phyloP scores from a whole-genome alignment of 257 asterid genomes.

The Lycium barbarum region DNA sequence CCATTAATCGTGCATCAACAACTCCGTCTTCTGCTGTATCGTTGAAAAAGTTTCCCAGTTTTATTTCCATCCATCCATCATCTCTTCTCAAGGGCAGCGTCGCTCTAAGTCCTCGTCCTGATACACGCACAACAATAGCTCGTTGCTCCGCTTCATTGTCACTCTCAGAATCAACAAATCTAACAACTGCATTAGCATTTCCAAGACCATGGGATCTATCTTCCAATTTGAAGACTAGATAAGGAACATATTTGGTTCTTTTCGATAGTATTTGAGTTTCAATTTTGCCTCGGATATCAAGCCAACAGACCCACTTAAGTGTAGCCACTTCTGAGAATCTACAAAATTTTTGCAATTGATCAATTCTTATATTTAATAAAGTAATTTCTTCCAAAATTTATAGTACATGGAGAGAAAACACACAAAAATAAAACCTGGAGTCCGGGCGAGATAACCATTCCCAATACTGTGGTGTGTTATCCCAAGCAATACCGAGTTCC shows the following conservation, averaged over 20 bases:
- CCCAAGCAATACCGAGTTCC: constrained; percentile 60
- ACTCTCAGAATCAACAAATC: constrained; percentile 33
- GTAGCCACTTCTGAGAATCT: no score
- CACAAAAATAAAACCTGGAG: not conserved
- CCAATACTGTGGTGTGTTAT: constrained; percentile 16
- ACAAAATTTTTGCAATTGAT: no score
- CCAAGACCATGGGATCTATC: constrained; percentile 49
- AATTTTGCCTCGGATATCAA: no score
- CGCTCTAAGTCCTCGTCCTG: not conserved
- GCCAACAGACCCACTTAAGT: no score
- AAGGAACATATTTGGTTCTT: no score
- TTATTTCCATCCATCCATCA: constrained; percentile 70
- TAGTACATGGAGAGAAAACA: not conserved
- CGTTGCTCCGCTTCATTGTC: constrained; percentile 6
- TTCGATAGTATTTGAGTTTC: no score
- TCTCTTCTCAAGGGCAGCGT: constrained; percentile 31
- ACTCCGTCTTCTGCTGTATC: constrained; percentile 27
- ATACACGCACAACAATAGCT: not conserved
- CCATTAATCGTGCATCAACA: constrained; percentile 41
- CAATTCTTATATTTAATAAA: not conserved
- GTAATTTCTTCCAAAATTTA: not conserved
- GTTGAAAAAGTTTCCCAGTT: constrained; percentile 50
- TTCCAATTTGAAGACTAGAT: constrained; percentile 35
- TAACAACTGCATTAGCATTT: constrained; percentile 28
- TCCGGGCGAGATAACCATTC: constrained; percentile 7